phyloP scores from a whole-genome alignment of 2,329 filamentous ascomycete genomes.

The Gliomastix tumulicola region DNA sequence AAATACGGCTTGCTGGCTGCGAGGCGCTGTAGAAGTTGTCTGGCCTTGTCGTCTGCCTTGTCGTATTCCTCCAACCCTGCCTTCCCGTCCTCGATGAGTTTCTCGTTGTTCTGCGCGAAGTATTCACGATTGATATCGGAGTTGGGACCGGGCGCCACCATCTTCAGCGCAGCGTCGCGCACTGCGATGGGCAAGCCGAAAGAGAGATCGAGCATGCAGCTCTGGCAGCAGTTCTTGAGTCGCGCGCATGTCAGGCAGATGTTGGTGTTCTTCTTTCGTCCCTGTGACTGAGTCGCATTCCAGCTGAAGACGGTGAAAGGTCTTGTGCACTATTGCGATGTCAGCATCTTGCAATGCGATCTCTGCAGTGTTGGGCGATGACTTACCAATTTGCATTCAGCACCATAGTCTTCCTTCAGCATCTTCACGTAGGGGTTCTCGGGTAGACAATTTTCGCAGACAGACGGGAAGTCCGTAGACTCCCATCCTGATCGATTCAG shows the following conservation, averaged over 20 bases:
- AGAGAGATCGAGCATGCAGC: conserved; percentile 95
- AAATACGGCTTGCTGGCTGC: conserved; percentile 95
- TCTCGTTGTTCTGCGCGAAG: conserved; percentile 96
- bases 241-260: conserved; percentile 96
- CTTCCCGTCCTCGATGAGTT: conserved; percentile 85
- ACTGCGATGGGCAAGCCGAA: conserved; percentile 94
- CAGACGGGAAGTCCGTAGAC: conserved; percentile 81
- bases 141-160: conserved; percentile 89
- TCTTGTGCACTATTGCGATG: conserved; percentile 60
- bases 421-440: conserved; percentile 98
- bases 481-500: conserved; percentile 96
- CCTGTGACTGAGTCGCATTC: conserved; percentile 82
- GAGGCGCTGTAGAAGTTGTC: conserved; percentile 75
- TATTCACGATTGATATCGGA: conserved; percentile 95
- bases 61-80: conserved; percentile 85
- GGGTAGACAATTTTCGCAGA: conserved; percentile 88
- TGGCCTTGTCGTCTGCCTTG: conserved; percentile 93
- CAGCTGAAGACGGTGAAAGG: conserved; percentile 95
- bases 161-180: conserved; percentile 92
- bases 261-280: conserved; percentile 86
- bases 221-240: conserved; percentile 98
- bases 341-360: too few relatives aligned
- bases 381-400: conserved; percentile 64
- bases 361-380: too few relatives aligned
- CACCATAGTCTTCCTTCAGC: conserved; percentile 94